Evolutionary conservation across 768 basidiomycete species (phyloP), one percentile per base, ranked within the genome.

Genomic region (Collybia mongolica): DNA sequence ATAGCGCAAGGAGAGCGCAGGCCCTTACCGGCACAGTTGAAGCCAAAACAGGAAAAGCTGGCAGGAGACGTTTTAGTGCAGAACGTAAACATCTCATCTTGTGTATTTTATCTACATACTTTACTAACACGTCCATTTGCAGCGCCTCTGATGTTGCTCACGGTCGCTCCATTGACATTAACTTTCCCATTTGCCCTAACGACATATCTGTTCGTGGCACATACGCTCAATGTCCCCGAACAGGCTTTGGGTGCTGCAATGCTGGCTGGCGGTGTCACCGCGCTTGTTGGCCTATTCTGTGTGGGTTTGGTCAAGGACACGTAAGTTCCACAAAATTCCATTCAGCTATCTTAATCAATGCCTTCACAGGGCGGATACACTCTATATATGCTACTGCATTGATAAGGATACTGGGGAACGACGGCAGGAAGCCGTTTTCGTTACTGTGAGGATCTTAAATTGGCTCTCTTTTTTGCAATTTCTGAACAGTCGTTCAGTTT

Each of bases 201-300:
- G 32, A 89, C 92, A 4, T 97, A 96, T 65, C 67, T 98, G 17
- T 90, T 95, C 57, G 89, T 93, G n/a, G 88, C 91, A 2, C 90
- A 92, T 66, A 86, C 88, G 0, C 68, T 93, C 18, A 63, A 66
- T 15, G 82, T 84, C 20, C 90, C 91, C 0, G 65, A 83, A 40
- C 79, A 88, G 58, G 90, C 92, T 0, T 73, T 93, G 6, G 76
- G 84, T 11, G 88, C 89, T 18, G 83, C 88, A 1, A 56, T 95
- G 14, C 71, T 95, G 3, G 88, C 87, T 19, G 93, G 86, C 2
- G 83, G 81, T 8, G 82, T 91, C 15, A 90, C 90, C 0, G 89
- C 87, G 5, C 72, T 94, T 18, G 90, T 93, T 26, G 87, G 90
- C 1, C 61, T 88, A 64, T 93, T 93, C 58, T 92, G 89, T 54